Conservation (phyloP, 2,329 filamentous ascomycete species). For the Fusarium devonianum region DNA sequence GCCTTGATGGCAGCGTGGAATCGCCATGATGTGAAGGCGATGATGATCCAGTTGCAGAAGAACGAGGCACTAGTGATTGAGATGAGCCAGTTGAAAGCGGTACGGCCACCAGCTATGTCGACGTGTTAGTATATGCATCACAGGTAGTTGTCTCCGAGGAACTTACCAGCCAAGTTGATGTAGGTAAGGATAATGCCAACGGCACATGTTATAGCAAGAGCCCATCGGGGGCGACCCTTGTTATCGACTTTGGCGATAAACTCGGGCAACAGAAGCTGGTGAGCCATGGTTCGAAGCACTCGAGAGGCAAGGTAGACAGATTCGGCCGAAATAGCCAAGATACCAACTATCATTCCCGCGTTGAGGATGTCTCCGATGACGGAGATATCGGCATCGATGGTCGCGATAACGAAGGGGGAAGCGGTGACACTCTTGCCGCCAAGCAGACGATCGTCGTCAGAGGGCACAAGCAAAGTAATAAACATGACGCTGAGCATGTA, state of each 20-base stretch:
- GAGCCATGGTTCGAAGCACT: conserved; percentile 27
- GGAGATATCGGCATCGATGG: conserved; percentile 20
- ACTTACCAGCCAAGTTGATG: conserved; percentile 18
- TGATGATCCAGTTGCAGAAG: conserved; percentile 32
- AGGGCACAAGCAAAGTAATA: conserved; percentile 24
- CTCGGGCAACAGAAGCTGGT: conserved; percentile 13
- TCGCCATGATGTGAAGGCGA: conserved; percentile 24
- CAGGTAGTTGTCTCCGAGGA: too few species aligned
- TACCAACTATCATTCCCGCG: conserved; percentile 30
- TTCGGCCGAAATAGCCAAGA: conserved; percentile 25
- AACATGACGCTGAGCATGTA: conserved; percentile 34
- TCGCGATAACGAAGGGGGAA: conserved; percentile 30
- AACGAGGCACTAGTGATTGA: conserved; percentile 32
- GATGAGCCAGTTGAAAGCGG: conserved; percentile 29
- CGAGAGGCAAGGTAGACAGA: conserved; percentile 25
- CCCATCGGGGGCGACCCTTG: conserved; percentile 15
- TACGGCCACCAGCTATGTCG: conserved; percentile 8
- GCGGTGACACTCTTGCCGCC: conserved; percentile 22
- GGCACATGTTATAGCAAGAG: conserved; percentile 11
- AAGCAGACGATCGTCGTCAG: conserved; percentile 22
- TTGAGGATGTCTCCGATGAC: conserved; percentile 28
- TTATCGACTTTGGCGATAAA: conserved; percentile 14
- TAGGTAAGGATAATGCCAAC: conserved; percentile 17
- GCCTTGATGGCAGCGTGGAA: conserved; percentile 24
- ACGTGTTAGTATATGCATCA: neutral